Evolutionary conservation across 495 filamentous ascomycete species (phyloP), one percentile per base, ranked within the genome.

Genomic region (Entonaema liquescens): DNA sequence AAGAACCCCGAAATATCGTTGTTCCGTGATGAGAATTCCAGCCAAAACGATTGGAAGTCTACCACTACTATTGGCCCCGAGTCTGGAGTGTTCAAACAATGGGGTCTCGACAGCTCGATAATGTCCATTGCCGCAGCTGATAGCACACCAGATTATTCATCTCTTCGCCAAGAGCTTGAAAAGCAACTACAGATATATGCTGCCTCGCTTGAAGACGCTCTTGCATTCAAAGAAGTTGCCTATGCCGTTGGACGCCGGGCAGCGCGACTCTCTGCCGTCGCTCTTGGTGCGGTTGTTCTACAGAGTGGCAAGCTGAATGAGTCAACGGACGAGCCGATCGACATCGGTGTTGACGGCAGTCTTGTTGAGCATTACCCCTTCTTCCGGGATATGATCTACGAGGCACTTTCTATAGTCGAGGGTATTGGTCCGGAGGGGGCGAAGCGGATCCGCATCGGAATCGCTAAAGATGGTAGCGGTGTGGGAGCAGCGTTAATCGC

Each of bases 401-500:
- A 93, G 71, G 91, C 91, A 25, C 78, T 97, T 58, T 80, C 88
- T 23, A 86, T 86, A 60, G 85, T 97, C 17, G 83, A 89, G 29
- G 86, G 89, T 61, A 89, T 97, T 71, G 94, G 93, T 11, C 78
- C 76, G 11, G 82, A 84, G 11, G 92, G 92, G 8, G 92, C 95
- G 59, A 89, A 90, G 79, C 90, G 88, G 78, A 87, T 98, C 67
- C 85, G 92, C 44, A 97, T 98, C 72, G 94, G 93, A 12, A 93
- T 97, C 79, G 94, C 94, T 59, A 95, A 95, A 86, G 94, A 98
- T 81, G 94, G 94, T 53, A 91, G 88, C 63, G 94, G 94, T 59
- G 94, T 98, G 53, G 94, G 94, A 28, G 94, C 94, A 8, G 94
- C 94, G 54, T 78, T 98, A 72, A 97, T 97, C 79, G 94, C 94